Evolutionary conservation across 352 stramenopile genomes (phyloP).

Genomic region (Pythium biforme): DNA sequence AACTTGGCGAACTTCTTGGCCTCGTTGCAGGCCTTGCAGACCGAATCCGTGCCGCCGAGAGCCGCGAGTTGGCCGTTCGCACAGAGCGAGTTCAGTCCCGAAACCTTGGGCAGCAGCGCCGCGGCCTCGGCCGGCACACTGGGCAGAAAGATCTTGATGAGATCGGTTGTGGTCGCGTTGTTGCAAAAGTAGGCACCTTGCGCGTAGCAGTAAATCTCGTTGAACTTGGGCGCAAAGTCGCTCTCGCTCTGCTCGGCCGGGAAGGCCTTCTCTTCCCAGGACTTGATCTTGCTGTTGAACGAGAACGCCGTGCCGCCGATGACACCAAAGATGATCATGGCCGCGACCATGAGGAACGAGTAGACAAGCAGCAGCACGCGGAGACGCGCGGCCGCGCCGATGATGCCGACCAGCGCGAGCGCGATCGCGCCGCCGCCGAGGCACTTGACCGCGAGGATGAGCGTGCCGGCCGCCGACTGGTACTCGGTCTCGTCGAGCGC

Average conservation of each 20-base stretch:
- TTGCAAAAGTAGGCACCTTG: constrained; percentile 86
- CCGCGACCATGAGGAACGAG: constrained; percentile 61
- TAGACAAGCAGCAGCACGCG: constrained; percentile 72
- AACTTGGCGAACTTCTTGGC: constrained; percentile 60
- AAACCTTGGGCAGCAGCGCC: constrained; percentile 54
- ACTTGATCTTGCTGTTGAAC: constrained; percentile 67
- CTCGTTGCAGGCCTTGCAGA: constrained; percentile 58
- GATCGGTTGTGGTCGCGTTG: constrained; percentile 56
- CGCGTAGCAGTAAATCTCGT: constrained; percentile 83
- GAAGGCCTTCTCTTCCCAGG: constrained; percentile 56
- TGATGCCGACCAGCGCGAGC: constrained; percentile 60
- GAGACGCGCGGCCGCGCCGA: constrained; percentile 66
- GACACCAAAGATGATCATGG: constrained; percentile 73
- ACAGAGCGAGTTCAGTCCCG: constrained; percentile 60
- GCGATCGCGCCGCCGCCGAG: constrained; percentile 56
- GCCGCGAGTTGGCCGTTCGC: constrained; percentile 22
- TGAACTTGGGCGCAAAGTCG: constrained; percentile 68
- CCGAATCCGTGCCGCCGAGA: constrained; percentile 37
- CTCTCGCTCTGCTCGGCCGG: constrained; percentile 53
- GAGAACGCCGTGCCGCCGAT: constrained; percentile 65
- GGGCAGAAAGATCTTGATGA: constrained; percentile 64
- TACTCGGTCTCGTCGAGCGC: constrained; percentile 74
- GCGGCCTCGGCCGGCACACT: constrained; percentile 35
- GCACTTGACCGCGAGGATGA: constrained; percentile 45
- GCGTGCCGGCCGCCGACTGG: constrained; percentile 41